These are phyloP conservation scores for Diplodia intermedia DNA, from an alignment of 2,329 filamentous ascomycete species.

Conservation along the genomic window DNA sequence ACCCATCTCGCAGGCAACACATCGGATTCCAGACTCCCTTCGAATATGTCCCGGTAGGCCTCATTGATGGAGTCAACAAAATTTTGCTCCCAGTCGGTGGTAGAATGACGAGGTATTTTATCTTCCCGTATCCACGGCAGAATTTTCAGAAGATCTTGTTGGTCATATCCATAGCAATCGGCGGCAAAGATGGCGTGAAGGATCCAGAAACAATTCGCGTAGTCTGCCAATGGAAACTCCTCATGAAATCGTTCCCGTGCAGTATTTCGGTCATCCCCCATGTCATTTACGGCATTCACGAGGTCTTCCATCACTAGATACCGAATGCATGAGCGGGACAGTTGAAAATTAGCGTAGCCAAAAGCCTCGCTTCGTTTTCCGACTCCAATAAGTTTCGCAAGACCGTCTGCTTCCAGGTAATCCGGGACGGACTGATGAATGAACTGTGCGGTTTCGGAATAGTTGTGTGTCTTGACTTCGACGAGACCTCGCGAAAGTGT, in stretches of 20 bases:
- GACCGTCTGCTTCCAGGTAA: not conserved
- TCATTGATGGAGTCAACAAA: accelerated
- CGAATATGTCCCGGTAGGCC: accelerated
- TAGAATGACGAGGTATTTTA: not conserved
- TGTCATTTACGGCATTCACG: no score
- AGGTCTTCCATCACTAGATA: not conserved
- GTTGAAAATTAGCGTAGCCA: not conserved
- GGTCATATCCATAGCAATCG: not conserved
- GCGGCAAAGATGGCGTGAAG: not conserved
- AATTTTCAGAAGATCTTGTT: not conserved
- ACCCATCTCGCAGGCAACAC: no score
- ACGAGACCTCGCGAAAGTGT: not conserved
- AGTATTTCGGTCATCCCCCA: not conserved
- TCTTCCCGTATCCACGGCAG: not conserved
- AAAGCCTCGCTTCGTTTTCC: not conserved
- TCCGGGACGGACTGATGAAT: slow-evolving; percentile 8
- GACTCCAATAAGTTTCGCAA: not conserved
- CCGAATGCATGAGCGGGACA: slow-evolving; percentile 4
- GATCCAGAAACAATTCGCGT: not conserved
- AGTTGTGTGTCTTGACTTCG: not conserved
- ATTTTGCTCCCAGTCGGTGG: not conserved
- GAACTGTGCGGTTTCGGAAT: not conserved
- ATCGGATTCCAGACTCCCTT: no score
- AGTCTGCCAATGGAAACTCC: not conserved
- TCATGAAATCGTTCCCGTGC: accelerated